Conservation (phyloP, 2,329 filamentous ascomycete genomes). For the Colletotrichum musicola region DNA sequence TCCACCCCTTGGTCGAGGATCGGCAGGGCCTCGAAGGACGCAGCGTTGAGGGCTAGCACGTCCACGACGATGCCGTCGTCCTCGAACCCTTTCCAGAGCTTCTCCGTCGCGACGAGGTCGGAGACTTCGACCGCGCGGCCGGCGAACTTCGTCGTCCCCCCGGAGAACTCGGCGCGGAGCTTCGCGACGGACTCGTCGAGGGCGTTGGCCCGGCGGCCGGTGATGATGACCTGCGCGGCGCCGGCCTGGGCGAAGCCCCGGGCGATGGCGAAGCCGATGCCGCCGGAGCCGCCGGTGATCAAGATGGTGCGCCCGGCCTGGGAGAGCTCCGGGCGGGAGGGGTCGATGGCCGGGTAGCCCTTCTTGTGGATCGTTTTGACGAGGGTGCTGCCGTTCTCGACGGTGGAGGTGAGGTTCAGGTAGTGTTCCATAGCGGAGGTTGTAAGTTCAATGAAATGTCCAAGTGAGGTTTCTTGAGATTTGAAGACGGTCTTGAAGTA, state of each 20-base stretch:
- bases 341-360: slow-evolving; percentile 53
- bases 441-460: too few relatives aligned
- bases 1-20: too few relatives aligned
- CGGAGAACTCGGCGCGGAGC: too few relatives aligned
- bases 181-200: slow-evolving; percentile 41
- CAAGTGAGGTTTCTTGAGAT: too few relatives aligned
- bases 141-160: too few relatives aligned
- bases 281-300: slow-evolving; percentile 75
- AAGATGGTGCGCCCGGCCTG: slow-evolving; percentile 66
- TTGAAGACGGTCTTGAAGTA: too few relatives aligned
- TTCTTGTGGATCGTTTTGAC: slow-evolving; percentile 47
- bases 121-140: too few relatives aligned
- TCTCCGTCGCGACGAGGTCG: too few relatives aligned
- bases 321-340: slow-evolving; percentile 51
- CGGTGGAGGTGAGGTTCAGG: slow-evolving; percentile 40
- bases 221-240: slow-evolving; percentile 53
- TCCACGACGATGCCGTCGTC: slow-evolving; percentile 29
- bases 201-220: slow-evolving; percentile 50
- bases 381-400: too few relatives aligned
- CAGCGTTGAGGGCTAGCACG: too few relatives aligned
- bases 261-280: slow-evolving; percentile 75
- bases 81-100: not conserved
- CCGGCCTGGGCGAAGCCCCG: slow-evolving; percentile 63
- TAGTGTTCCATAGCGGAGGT: not conserved
- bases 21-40: too few relatives aligned